Base-by-base conservation (phyloP, 2,329 filamentous ascomycete species). In the Trichoderma koningiopsis region DNA sequence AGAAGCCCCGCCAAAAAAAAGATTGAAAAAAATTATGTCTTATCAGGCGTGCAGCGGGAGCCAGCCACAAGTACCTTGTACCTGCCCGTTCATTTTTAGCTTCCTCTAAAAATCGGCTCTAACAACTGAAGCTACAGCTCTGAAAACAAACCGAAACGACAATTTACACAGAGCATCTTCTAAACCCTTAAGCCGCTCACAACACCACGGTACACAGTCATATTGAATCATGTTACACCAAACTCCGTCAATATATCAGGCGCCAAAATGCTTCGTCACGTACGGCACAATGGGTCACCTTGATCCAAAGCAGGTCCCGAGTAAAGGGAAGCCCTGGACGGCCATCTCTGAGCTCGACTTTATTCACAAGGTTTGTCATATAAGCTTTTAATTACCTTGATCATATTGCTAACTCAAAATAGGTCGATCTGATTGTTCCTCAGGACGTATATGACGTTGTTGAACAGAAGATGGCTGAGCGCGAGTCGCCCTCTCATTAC, bases 251-350 rank as follows among this genome's bases (percentile, higher is more conserved):
- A 79, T 86, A 60, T 86, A 87, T 72, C 85, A 87, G 74, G 77
- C 82, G 49, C 82, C 87, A 67, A 96, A 91, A 85, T 94, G 92
- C 79, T 91, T 87, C 78, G 89, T 93, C 72, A 92, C 90, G 0
- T 88, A 92, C 75, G 89, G 89, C 52, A 83, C 84, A 14, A 87
- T 95, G 78, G 82, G 84, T 35, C 91, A 92, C 80, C 83, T 95
- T 56, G 89, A 97, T 77, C 85, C 88, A 6, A 85, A 87, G 69
- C 91, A 93, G 75, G 85, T 88, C 35, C 91, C 93, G 2, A 83
- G 82, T 6, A 94, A 91, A 76, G 90, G 88, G 75, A 89, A 92
- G 74, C 94, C 93, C 3, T 97, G 95, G 84, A 85, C 87, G 0
- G 84, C 88, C 0, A 86, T 97, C 71, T 79, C 87, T 29, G 81